Evolutionary conservation across 176 grass and related monocot species (phyloP).

Genomic region (Canna indica): DNA sequence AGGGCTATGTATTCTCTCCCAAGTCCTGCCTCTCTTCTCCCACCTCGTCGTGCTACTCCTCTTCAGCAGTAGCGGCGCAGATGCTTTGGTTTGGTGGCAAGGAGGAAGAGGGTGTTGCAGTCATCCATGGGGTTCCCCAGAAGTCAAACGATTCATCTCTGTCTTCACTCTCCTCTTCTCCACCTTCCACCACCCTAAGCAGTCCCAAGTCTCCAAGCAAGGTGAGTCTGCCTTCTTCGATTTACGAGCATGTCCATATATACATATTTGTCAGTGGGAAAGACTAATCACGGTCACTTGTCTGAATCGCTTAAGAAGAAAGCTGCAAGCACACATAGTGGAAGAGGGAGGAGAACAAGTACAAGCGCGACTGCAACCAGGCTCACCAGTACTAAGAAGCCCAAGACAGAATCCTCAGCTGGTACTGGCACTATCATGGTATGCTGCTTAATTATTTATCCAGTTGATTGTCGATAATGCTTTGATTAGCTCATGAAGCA

Average conservation of each 20-base stretch:
- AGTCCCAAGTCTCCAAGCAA: background rate
- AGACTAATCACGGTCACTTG: too few species aligned
- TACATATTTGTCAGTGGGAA: too few species aligned
- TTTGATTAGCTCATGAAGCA: background rate
- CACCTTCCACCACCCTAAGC: background rate
- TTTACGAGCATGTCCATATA: background rate
- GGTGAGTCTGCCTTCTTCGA: background rate
- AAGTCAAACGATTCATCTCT: slow-evolving; percentile 12
- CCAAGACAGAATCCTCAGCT: slow-evolving; percentile 7
- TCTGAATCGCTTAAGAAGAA: background rate
- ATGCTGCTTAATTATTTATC: background rate
- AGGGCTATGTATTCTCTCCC: background rate
- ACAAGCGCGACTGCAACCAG: background rate
- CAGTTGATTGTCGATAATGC: too few species aligned
- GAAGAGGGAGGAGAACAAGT: background rate
- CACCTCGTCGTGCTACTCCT: background rate
- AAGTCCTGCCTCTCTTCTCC: background rate
- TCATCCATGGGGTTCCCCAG: background rate
- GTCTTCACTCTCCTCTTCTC: slow-evolving; percentile 9
- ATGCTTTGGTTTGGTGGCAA: slow-evolving; percentile 15
- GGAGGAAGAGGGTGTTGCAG: background rate
- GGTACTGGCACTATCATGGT: background rate
- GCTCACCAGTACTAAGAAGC: slow-evolving; percentile 9
- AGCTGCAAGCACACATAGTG: background rate
- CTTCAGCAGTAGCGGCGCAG: background rate